Conservation (phyloP, 805 yeast genomes). For the Yarrowia deformans region DNA sequence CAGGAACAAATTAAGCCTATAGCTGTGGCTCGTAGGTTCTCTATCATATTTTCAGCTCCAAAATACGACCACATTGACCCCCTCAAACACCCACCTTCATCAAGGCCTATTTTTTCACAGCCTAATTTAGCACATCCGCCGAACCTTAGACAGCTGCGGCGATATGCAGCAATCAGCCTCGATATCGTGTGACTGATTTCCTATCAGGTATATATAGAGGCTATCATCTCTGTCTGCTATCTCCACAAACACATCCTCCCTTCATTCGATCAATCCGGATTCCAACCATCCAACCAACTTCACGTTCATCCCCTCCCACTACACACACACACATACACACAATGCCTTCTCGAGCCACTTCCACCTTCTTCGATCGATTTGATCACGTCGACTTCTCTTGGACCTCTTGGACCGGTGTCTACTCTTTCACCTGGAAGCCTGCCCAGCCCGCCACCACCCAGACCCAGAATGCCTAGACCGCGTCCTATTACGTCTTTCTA, state of each 20-base stretch:
- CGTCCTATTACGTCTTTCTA: neutral
- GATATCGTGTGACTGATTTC: slow-evolving; percentile 30
- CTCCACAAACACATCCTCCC: neutral
- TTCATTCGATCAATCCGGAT: neutral
- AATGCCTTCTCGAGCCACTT: slow-evolving; percentile 38
- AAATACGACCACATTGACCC: neutral
- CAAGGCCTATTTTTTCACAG: slow-evolving; percentile 8
- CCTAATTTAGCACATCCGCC: slow-evolving; percentile 6
- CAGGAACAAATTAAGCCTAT: no score
- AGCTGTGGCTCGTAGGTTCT: no score
- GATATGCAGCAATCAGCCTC: slow-evolving; percentile 34
- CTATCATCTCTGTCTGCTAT: neutral
- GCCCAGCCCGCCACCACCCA: slow-evolving; percentile 9
- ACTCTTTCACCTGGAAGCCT: slow-evolving; percentile 36
- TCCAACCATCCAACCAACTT: neutral
- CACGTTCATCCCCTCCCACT: neutral
- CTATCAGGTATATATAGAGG: slow-evolving; percentile 18
- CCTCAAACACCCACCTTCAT: neutral
- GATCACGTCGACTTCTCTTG: slow-evolving; percentile 36
- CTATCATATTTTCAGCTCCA: neutral
- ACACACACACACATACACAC: neutral
- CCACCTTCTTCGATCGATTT: slow-evolving; percentile 34
- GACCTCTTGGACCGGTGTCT: slow-evolving; percentile 25
- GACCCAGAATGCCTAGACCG: slow-evolving; percentile 15
- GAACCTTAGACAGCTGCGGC: neutral